Evolutionary conservation across 2,329 filamentous ascomycete genomes (phyloP).

Genomic region (Colletotrichum gigasporum): DNA sequence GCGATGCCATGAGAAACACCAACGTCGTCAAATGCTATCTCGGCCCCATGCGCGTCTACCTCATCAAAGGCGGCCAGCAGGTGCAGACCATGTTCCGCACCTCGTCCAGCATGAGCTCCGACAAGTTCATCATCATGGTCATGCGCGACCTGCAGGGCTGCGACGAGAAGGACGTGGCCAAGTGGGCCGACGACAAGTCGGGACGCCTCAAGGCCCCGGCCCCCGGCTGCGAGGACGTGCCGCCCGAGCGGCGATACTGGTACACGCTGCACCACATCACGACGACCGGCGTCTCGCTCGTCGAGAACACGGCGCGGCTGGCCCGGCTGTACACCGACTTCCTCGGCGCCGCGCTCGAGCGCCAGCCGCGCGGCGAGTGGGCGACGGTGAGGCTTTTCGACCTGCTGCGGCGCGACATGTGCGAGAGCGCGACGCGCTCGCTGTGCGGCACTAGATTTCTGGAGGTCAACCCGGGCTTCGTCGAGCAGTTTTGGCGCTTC

Average conservation of each 20-base stretch:
- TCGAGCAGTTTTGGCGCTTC: slow-evolving; percentile 38
- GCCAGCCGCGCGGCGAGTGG: slow-evolving; percentile 33
- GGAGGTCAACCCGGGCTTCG: slow-evolving; percentile 36
- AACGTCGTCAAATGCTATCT: slow-evolving; percentile 28
- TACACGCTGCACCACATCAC: slow-evolving; percentile 30
- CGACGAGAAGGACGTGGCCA: slow-evolving; percentile 25
- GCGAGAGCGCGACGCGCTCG: slow-evolving; percentile 32
- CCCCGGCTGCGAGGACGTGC: slow-evolving; percentile 30
- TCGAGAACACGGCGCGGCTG: slow-evolving; percentile 15
- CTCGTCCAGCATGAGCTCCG: slow-evolving; percentile 30
- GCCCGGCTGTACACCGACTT: slow-evolving; percentile 24
- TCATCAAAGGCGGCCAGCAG: slow-evolving; percentile 27
- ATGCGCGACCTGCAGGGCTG: slow-evolving; percentile 16
- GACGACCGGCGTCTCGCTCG: slow-evolving; percentile 26
- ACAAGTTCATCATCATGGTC: slow-evolving; percentile 33
- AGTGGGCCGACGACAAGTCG: slow-evolving; percentile 30
- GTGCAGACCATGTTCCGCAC: slow-evolving; percentile 33
- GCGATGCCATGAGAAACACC: slow-evolving; percentile 1
- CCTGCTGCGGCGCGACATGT: slow-evolving; percentile 35
- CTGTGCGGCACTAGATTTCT: slow-evolving; percentile 37
- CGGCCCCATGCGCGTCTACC: slow-evolving; percentile 27
- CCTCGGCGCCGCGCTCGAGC: slow-evolving; percentile 28
- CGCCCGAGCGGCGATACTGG: slow-evolving; percentile 36
- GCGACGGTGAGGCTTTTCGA: slow-evolving; percentile 31
- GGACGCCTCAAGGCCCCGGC: slow-evolving; percentile 30